phyloP scores from a whole-genome alignment of 2,329 filamentous ascomycete genomes.

The Parascedosporium putredinis region DNA sequence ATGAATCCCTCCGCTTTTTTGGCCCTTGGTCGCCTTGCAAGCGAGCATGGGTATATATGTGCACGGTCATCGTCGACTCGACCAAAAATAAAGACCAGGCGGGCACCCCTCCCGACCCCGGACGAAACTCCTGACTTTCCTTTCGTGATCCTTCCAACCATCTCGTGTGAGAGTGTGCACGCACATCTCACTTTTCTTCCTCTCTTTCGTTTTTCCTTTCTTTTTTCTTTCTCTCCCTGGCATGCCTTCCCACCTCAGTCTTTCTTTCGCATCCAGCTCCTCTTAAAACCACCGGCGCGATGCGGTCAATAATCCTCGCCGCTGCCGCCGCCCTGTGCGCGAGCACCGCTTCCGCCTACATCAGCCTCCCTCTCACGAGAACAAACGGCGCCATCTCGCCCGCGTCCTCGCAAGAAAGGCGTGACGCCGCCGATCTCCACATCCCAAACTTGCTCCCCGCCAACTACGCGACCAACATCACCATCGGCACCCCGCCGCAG shows the following conservation, averaged over 20 bases:
- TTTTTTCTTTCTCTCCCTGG: neutral
- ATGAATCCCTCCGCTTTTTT: neutral
- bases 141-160: too few species aligned
- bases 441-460: neutral
- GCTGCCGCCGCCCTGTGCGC: neutral
- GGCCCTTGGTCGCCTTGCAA: too few species aligned
- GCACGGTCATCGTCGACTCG: too few species aligned
- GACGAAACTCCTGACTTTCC: too few species aligned
- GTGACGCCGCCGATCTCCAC: neutral
- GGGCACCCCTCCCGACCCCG: too few species aligned
- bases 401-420: neutral
- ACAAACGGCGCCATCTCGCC: neutral
- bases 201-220: neutral
- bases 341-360: neutral
- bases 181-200: neutral
- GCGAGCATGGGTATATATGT: too few species aligned
- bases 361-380: neutral
- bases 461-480: conserved; percentile 49
- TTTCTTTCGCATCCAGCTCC: neutral
- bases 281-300: too few species aligned
- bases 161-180: neutral
- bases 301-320: too few species aligned
- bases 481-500: conserved; percentile 52
- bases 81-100: too few species aligned
- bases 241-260: neutral